These are phyloP conservation scores for Aureobasidium melanogenum DNA, from an alignment of 2,329 filamentous ascomycete species.

Conservation along the genomic window DNA sequence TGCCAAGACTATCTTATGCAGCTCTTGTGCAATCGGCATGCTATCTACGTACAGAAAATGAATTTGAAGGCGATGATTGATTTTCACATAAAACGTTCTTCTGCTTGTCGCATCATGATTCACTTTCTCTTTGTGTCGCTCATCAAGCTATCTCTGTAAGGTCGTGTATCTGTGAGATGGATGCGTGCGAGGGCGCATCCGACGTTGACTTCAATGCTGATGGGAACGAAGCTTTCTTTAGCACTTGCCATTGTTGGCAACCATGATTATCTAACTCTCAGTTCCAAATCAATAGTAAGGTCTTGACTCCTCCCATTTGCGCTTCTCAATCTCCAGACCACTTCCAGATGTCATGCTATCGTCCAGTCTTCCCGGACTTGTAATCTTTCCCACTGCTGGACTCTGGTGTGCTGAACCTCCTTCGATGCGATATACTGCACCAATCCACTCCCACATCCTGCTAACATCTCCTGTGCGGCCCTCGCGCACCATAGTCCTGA, in stretches of 20 bases:
- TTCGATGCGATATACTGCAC: constrained; percentile 38
- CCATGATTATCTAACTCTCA: neutral
- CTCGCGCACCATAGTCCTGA: constrained; percentile 66
- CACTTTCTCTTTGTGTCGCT: neutral
- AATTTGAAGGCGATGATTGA: neutral
- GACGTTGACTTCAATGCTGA: neutral
- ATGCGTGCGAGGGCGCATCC: neutral
- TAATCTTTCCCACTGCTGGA: constrained; percentile 16
- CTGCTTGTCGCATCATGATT: neutral
- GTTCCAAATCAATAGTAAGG: constrained; percentile 32
- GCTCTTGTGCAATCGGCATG: neutral
- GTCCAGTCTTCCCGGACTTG: constrained; percentile 5
- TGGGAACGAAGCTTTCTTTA: constrained; percentile 1
- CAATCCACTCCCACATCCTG: constrained; percentile 61
- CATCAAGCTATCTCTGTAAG: neutral
- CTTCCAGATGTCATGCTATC: constrained; percentile 19
- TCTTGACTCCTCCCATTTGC: constrained; percentile 40
- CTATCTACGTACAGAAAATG: neutral
- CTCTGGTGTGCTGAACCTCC: constrained; percentile 20
- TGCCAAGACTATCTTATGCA: neutral
- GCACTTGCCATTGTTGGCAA: neutral
- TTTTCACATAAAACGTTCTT: neutral
- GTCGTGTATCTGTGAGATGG: neutral
- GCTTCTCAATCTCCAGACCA: constrained; percentile 25
- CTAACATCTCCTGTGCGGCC: constrained; percentile 46